Conservation (phyloP, 345 rosid genomes). For the Physaria fendleri region DNA sequence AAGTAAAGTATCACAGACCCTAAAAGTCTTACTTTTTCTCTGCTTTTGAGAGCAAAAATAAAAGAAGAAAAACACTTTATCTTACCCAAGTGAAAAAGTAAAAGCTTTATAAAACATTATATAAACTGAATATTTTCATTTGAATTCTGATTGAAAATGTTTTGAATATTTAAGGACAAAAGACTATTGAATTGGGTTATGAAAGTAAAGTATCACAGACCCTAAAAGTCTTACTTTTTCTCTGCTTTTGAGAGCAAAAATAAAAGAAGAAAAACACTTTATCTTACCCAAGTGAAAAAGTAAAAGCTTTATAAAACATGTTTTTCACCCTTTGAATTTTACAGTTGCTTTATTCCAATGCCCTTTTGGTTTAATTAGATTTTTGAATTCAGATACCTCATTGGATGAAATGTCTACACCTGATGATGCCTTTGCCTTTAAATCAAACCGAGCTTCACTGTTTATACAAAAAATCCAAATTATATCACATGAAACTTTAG, state of each 20-base stretch:
- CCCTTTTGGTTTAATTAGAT: slow-evolving; percentile 5
- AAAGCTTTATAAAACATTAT: slow-evolving; percentile 11
- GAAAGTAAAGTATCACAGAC: neutral
- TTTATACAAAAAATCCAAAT: slow-evolving; percentile 12
- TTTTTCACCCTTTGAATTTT: slow-evolving; percentile 17
- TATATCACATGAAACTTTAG: neutral
- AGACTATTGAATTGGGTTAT: no score
- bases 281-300: slow-evolving; percentile 6
- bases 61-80: neutral
- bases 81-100: slow-evolving; percentile 9
- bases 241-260: slow-evolving; percentile 26
- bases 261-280: neutral
- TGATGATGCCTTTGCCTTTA: slow-evolving; percentile 28
- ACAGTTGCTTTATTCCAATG: neutral
- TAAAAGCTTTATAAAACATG: slow-evolving; percentile 4
- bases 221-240: slow-evolving; percentile 1
- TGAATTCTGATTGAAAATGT: no score
- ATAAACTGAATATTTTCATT: no score
- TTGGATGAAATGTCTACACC: slow-evolving; percentile 23
- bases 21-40: slow-evolving; percentile 13
- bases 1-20: neutral
- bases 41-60: slow-evolving; percentile 21
- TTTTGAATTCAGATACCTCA: slow-evolving; percentile 21
- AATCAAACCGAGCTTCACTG: slow-evolving; percentile 27
- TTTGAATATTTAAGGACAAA: no score